Conservation (phyloP, 2,329 filamentous ascomycete genomes). For the Beauveria australis region DNA sequence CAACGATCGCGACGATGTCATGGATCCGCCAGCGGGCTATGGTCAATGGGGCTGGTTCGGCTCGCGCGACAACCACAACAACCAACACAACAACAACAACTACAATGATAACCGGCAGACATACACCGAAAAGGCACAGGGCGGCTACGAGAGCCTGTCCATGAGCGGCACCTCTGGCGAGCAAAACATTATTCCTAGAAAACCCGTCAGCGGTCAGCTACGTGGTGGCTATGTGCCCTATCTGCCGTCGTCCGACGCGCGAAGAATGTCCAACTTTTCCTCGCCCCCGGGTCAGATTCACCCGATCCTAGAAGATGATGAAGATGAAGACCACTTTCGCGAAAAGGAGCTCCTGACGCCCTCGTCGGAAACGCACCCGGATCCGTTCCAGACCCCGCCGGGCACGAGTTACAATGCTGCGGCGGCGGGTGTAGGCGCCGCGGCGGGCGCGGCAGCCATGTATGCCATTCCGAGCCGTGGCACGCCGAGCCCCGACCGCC, state of each 20-base stretch:
- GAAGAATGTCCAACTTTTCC: conserved; percentile 19
- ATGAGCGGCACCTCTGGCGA: conserved; percentile 21
- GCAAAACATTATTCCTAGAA: conserved; percentile 23
- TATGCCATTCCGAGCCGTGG: conserved; percentile 22
- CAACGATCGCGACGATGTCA: conserved; percentile 37
- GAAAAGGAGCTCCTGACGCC: conserved; percentile 24
- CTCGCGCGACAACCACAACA: not conserved
- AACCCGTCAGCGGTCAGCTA: conserved; percentile 23
- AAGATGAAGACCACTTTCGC: conserved; percentile 34
- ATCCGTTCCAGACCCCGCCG: conserved; percentile 44
- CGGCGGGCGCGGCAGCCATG: conserved; percentile 3
- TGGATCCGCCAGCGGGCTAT: conserved; percentile 21
- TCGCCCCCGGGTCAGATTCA: conserved; percentile 38
- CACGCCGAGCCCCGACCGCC: conserved; percentile 35
- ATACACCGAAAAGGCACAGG: conserved; percentile 27
- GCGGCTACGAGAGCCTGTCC: conserved; percentile 41
- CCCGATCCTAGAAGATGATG: conserved; percentile 51
- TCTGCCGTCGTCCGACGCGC: conserved; percentile 17
- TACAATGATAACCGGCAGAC: not conserved
- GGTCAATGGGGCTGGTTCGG: conserved; percentile 25
- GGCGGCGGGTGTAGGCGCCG: conserved; percentile 14
- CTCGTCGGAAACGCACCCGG: conserved; percentile 30
- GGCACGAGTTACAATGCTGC: conserved; percentile 2
- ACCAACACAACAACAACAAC: not conserved
- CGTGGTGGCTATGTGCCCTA: conserved; percentile 25